These are phyloP conservation scores for Fonsecaea pedrosoi DNA, from an alignment of 2,329 filamentous ascomycete genomes.

Conservation along the genomic window DNA sequence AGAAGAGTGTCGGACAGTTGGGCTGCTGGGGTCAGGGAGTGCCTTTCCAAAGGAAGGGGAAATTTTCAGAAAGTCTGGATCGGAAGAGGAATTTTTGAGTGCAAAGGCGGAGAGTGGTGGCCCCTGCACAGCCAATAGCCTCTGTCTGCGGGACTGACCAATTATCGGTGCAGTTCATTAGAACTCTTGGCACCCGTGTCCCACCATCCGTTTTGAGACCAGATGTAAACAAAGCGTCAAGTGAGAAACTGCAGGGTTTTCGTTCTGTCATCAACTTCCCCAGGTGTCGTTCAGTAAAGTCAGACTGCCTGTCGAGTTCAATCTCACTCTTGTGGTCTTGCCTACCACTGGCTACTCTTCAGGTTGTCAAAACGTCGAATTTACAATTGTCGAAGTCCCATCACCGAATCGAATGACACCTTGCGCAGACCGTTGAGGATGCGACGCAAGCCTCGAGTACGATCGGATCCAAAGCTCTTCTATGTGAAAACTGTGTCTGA, in stretches of 20 bases:
- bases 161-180: not conserved
- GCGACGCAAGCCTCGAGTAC: slow-evolving; percentile 26
- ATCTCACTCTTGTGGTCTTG: not conserved
- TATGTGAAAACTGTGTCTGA: slow-evolving; percentile 6
- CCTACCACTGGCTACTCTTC: not conserved
- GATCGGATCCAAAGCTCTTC: slow-evolving; percentile 13
- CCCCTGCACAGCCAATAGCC: not conserved
- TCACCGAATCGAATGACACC: slow-evolving; percentile 18
- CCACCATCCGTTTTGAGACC: not conserved
- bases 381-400: not conserved
- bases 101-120: slow-evolving; percentile 3
- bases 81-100: slow-evolving; percentile 46
- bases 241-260: not conserved
- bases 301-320: not conserved
- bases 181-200: not conserved
- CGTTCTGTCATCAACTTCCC: not conserved
- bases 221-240: not conserved
- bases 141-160: not conserved
- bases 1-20: slow-evolving; percentile 31
- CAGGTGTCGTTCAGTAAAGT: not conserved
- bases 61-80: slow-evolving; percentile 42
- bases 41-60: slow-evolving; percentile 37
- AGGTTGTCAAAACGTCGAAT: not conserved
- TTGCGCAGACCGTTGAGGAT: slow-evolving; percentile 24
- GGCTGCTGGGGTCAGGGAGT: slow-evolving; percentile 35